Evolutionary conservation across 1,139 yeast species (phyloP), one percentile per base, ranked within the genome.

Genomic region (Candida tetrigidarum): DNA sequence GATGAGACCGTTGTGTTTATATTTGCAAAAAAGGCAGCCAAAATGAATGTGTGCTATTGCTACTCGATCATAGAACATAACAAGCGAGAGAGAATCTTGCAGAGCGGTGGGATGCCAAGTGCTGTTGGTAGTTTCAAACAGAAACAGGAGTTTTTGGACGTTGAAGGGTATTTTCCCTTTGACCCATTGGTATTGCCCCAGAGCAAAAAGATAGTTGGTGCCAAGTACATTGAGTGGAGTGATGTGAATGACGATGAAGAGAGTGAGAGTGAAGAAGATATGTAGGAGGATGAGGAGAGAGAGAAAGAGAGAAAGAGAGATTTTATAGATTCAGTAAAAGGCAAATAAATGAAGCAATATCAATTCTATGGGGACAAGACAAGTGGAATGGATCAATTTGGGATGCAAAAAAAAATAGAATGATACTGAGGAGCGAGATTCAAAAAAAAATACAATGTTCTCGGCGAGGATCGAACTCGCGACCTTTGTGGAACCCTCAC

Each of bases 121-220:
- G 58, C 71, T 0, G 64, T 66, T 23, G 69, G 72, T 1, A 69
- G 70, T 37, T 78, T 82, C 51, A 71, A 62, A 45, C 78, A 68
- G 50, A 80, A 80, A 58, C 93, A 87, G 60, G 97, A 91, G 59
- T 90, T 89, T 60, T 79, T 88, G 53, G 96, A 90, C 60, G 71
- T 91, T 45, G 97, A 91, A 62, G 92, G 95, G 11, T 93, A 90
- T 63, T 93, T 93, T 66, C 99, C 99, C 10, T 93, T 89, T 63
- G 99, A 93, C 69, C 99, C 99, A 1, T 68, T 93, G 52, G 82
- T 87, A 42, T 75, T 93, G 51, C 87, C 85, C 38, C 66, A 66
- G 18, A 78, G 90, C 45, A 82, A 83, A 54, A 66, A 66, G 30
- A 49, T 67, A 19, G 71, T 83, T 32, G 67, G 85, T 49, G 68